Evolutionary conservation across 495 filamentous ascomycete species (phyloP).

Genomic region (Hamigera avellanea): DNA sequence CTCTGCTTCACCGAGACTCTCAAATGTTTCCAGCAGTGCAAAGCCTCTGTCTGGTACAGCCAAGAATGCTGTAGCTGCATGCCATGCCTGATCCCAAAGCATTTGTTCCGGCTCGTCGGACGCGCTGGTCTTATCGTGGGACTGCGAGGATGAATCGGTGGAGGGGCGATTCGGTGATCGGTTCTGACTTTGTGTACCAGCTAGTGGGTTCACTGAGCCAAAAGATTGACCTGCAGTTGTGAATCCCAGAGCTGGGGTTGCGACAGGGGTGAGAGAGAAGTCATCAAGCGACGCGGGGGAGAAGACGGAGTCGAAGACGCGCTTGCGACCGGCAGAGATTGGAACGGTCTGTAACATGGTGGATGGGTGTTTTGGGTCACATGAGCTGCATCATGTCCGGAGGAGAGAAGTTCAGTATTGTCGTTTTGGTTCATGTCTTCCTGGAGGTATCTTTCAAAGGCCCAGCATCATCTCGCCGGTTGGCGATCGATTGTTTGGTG

Average conservation of each 20-base stretch:
- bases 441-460: no score
- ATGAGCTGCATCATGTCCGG: conserved; percentile 1
- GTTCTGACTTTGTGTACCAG: conserved; percentile 3
- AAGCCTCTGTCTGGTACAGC: conserved; percentile 36
- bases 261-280: conserved; percentile 19
- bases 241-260: conserved; percentile 14
- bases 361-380: conserved; percentile 2
- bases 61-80: conserved; percentile 51
- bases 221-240: conserved; percentile 13
- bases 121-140: conserved; percentile 4
- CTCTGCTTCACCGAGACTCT: conserved; percentile 17
- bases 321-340: conserved; percentile 25
- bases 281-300: conserved; percentile 29
- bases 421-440: neutral
- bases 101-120: conserved; percentile 35
- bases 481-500: no score
- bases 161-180: conserved; percentile 5
- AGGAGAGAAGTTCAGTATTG: neutral
- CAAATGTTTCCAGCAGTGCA: conserved; percentile 10
- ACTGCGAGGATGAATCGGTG: conserved; percentile 9
- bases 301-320: conserved; percentile 42
- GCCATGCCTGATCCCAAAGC: conserved; percentile 59
- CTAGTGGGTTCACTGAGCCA: conserved; percentile 8
- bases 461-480: no score
- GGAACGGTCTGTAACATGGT: conserved; percentile 16